phyloP scores from a whole-genome alignment of 2,329 filamentous ascomycete genomes.

The Colletotrichum musae region DNA sequence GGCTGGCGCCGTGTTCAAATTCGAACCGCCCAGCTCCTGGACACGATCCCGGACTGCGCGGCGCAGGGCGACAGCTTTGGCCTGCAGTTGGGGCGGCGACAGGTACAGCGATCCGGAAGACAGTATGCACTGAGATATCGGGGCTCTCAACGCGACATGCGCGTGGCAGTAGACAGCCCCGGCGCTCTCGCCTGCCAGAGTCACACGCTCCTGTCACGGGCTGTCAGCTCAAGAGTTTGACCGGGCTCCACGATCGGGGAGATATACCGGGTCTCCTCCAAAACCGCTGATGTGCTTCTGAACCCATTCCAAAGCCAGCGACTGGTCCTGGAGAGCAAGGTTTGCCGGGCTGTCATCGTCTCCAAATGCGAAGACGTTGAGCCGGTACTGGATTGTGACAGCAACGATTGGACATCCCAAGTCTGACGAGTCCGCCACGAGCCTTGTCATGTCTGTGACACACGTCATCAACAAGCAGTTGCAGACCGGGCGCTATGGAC shows the following conservation, averaged over 20 bases:
- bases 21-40: neutral
- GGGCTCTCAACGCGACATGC: constrained; percentile 52
- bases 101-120: constrained; percentile 59
- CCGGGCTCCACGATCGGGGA: neutral
- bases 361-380: constrained; percentile 57
- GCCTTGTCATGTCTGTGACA: constrained; percentile 49
- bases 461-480: neutral
- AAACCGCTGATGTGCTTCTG: constrained; percentile 45
- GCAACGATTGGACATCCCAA: constrained; percentile 42
- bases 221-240: neutral
- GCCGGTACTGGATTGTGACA: constrained; percentile 45
- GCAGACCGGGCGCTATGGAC: too few species aligned
- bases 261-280: constrained; percentile 45
- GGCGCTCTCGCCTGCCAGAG: constrained; percentile 61
- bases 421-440: constrained; percentile 54
- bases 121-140: constrained; percentile 53
- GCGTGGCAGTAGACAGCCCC: constrained; percentile 62
- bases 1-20: constrained; percentile 48
- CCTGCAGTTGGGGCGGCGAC: constrained; percentile 56
- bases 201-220: constrained; percentile 50
- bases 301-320: constrained; percentile 51
- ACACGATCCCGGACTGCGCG: neutral
- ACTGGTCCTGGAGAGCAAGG: constrained; percentile 53
- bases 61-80: constrained; percentile 4
- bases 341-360: constrained; percentile 54